Percentiles rank a stretch among this genome's conserved stretches.
Conservation (phyloP, 2,329 filamentous ascomycete genomes). For the Purpureocillium takamizusanense region DNA sequence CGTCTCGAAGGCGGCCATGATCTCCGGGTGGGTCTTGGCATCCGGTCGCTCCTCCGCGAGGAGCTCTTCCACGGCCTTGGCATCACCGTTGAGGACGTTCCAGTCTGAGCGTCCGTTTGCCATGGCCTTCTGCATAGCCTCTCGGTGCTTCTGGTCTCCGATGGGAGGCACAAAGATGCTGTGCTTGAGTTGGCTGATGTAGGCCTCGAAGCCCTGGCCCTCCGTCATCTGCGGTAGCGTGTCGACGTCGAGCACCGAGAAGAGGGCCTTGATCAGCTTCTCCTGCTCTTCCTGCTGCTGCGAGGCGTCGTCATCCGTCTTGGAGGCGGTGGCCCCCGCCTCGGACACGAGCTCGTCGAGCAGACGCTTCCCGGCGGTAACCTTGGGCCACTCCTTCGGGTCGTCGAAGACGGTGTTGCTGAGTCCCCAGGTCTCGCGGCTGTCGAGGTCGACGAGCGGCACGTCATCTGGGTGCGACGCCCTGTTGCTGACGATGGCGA, state of each 20-base stretch:
- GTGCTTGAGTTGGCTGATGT: slow-evolving; percentile 43
- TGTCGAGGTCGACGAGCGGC: slow-evolving; percentile 44
- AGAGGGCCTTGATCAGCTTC: slow-evolving; percentile 40
- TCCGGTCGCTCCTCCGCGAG: slow-evolving; percentile 28
- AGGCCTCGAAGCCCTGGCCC: slow-evolving; percentile 40
- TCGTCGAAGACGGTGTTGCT: slow-evolving; percentile 53
- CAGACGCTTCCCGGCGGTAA: slow-evolving; percentile 40
- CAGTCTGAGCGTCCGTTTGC: slow-evolving; percentile 27
- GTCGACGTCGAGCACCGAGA: slow-evolving; percentile 46
- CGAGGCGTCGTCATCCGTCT: too few relatives aligned
- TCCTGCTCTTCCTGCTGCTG: too few relatives aligned
- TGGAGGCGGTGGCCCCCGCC: slow-evolving; percentile 22
- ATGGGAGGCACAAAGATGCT: slow-evolving; percentile 55
- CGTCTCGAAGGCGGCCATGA: slow-evolving; percentile 38
- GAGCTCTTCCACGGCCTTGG: slow-evolving; percentile 25
- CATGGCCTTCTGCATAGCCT: slow-evolving; percentile 33
- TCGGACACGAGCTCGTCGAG: slow-evolving; percentile 32
- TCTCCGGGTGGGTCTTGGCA: slow-evolving; percentile 13
- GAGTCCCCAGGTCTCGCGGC: slow-evolving; percentile 46
- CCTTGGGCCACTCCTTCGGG: slow-evolving; percentile 51
- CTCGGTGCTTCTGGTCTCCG: slow-evolving; percentile 35
- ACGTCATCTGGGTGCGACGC: slow-evolving; percentile 43
- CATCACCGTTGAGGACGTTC: slow-evolving; percentile 24
- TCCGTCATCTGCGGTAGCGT: slow-evolving; percentile 37
- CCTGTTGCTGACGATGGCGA: slow-evolving; percentile 56